Evolutionary conservation across 2,329 filamentous ascomycete species (phyloP).

Genomic region (Pseudocercospora fijiensis): DNA sequence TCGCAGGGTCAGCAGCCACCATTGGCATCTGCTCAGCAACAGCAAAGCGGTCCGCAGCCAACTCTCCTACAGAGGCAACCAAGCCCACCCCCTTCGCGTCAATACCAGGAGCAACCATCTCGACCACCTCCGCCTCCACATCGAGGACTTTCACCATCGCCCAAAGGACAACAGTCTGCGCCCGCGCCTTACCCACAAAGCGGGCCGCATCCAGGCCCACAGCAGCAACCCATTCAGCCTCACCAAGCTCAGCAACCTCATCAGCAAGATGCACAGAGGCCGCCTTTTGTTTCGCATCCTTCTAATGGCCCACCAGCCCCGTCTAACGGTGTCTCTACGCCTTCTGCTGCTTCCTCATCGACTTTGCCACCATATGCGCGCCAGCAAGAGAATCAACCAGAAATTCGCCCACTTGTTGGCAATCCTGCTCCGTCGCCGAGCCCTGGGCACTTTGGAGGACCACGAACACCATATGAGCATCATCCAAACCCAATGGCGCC

Average conservation of each 20-base stretch:
- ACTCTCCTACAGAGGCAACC: constrained; percentile 27
- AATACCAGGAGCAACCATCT: constrained; percentile 42
- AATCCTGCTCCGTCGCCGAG: constrained; percentile 75
- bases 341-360: constrained; percentile 41
- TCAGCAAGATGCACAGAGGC: constrained; percentile 27
- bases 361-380: constrained; percentile 68
- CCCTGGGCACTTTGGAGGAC: constrained; percentile 67
- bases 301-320: constrained; percentile 29
- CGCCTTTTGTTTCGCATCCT: constrained; percentile 27
- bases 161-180: constrained; percentile 56
- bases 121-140: constrained; percentile 52
- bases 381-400: constrained; percentile 63
- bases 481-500: constrained; percentile 63
- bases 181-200: constrained; percentile 52
- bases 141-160: constrained; percentile 58
- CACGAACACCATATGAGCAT: constrained; percentile 76
- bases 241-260: constrained; percentile 42
- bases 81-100: constrained; percentile 60
- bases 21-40: constrained; percentile 35
- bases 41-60: constrained; percentile 14
- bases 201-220: constrained; percentile 46
- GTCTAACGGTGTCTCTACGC: constrained; percentile 45
- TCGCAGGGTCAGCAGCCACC: constrained; percentile 50
- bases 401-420: constrained; percentile 74
- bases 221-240: constrained; percentile 49